Evolutionary conservation across 1,284 basidiomycete species (phyloP), one percentile per base, ranked within the genome.

Genomic region (Wolfiporia cocos): DNA sequence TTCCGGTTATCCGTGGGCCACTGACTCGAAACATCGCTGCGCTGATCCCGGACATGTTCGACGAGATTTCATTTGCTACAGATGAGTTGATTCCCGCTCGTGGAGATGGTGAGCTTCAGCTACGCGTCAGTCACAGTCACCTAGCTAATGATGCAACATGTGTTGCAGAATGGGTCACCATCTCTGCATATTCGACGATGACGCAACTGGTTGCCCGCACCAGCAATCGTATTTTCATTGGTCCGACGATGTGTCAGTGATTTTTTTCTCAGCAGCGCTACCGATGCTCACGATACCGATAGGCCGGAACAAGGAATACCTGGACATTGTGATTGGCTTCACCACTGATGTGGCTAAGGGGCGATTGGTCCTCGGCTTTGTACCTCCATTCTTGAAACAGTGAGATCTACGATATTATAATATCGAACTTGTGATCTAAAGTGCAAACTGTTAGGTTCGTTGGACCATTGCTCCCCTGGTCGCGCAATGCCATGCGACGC

Each of bases 201-300:
- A 66, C 62, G 21, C 58, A 64, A 33, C 51, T 73, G 28, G 63
- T 74, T 30, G 66, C 68, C 5, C 59, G 70, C 19, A 62, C 68
- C 21, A 70, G 63, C 46, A 74, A 71, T 48, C 63, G 71, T 31
- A 65, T 68, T 5, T 69, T 75, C 43, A 64, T 75, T 40, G 71
- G 73, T 3, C 41, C 58, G 3, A 67, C 67, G 4, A 35, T 68
- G 5, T 72, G 72, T 62, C 22, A 39, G 49, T 40, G n/a, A n/a
- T n/a, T n/a, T n/a, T n/a, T n/a, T n/a, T n/a, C n/a, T n/a, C 28
- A 18, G 7, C 28, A n/a, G 15, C 37, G 4, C 26, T 5, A 7
- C 19, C 15, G 31, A 3, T 3, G 3, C 36, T 31, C n/a, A 32
- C 11, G 7, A 18, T 7, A 2, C 17, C 12, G 9, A n/a, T n/a